phyloP scores from a whole-genome alignment of 2,329 filamentous ascomycete species.

The Verticillium longisporum region DNA sequence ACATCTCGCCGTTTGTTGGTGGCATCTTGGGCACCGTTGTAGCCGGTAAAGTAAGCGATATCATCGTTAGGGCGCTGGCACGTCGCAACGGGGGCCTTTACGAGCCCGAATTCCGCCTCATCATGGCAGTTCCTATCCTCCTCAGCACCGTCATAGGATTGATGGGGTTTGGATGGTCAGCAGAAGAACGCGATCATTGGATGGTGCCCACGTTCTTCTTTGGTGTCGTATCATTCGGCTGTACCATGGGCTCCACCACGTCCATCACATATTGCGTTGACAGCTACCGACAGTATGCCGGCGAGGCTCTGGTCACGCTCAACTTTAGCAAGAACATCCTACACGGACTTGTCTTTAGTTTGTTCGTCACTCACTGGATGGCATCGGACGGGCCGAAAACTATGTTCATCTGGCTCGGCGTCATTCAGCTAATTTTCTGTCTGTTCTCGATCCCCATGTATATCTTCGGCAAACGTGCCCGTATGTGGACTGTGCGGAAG shows the following conservation, averaged over 20 bases:
- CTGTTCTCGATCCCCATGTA: conserved; percentile 83
- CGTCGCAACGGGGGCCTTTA: conserved; percentile 75
- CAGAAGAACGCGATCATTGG: conserved; percentile 66
- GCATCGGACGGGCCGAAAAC: conserved; percentile 64
- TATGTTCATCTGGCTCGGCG: conserved; percentile 76
- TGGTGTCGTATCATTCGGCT: conserved; percentile 85
- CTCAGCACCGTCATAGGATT: conserved; percentile 76
- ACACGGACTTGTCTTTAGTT: conserved; percentile 79
- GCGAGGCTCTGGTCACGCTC: conserved; percentile 86
- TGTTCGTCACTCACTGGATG: conserved; percentile 86
- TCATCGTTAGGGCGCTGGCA: conserved; percentile 77
- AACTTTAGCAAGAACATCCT: conserved; percentile 94
- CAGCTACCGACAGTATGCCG: conserved; percentile 86
- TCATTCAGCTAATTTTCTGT: conserved; percentile 75
- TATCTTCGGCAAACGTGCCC: conserved; percentile 80
- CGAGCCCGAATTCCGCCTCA: conserved; percentile 85
- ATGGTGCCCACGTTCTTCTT: conserved; percentile 94
- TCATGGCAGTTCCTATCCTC: conserved; percentile 79
- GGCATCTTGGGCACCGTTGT: conserved; percentile 87
- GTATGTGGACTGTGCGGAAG: conserved; percentile 90
- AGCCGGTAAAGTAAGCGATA: conserved; percentile 79
- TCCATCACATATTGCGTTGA: conserved; percentile 93
- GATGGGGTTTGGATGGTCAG: conserved; percentile 96
- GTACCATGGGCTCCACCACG: conserved; percentile 82
- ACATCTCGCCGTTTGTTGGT: conserved; percentile 83